Base-by-base conservation (phyloP, 805 yeast species). In the Kuraishia capsulata region DNA sequence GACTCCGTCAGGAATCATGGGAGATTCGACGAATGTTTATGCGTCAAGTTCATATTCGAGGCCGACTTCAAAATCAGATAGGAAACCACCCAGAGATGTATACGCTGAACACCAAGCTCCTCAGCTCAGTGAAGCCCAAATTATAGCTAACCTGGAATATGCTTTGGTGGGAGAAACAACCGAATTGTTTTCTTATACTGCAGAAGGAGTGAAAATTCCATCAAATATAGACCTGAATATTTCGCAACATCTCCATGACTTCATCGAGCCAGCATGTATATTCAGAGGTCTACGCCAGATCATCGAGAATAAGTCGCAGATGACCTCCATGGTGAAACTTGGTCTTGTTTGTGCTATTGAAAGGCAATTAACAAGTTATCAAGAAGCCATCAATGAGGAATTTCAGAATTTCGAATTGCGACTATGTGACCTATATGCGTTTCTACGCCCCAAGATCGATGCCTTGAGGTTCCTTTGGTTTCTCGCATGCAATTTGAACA, bases 221-320 rank as follows among this genome's bases (percentile, higher is more conserved):
- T 43, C 55, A 1, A 63, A 65, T 32, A 55, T 81, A 13, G 72
- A 78, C 20, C 71, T 69, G 42, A 72, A 87, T 4, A 62, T 72
- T 19, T 66, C 79, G 33, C 77, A 78, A 1, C 48, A 77, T 20
- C 54, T 85, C 24, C 74, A 69, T 40, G 54, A 66, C 20, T 58
- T 83, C 1, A 61, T 81, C 30, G 96, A 88, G 54, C 81, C 87
- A 1, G 90, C 85, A 0, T 57, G 88, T 25, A 58, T 87, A 3
- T 85, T 73, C 56, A 67, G 69, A 37, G 54, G 62, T 32, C 56
- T 86, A 26, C 56, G 53, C 4, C 37, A 13, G 47, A 51, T 17
- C 44, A 69, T 10, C 18, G 26, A 24, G 10, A 58, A 29, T 36
- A 47, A 18, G 36, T 49, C 32, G 54, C 56, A 45, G 47, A 58